These are phyloP conservation scores for Byssoonygena ceratinophila DNA, from an alignment of 2,329 filamentous ascomycete species.

Conservation along the genomic window DNA sequence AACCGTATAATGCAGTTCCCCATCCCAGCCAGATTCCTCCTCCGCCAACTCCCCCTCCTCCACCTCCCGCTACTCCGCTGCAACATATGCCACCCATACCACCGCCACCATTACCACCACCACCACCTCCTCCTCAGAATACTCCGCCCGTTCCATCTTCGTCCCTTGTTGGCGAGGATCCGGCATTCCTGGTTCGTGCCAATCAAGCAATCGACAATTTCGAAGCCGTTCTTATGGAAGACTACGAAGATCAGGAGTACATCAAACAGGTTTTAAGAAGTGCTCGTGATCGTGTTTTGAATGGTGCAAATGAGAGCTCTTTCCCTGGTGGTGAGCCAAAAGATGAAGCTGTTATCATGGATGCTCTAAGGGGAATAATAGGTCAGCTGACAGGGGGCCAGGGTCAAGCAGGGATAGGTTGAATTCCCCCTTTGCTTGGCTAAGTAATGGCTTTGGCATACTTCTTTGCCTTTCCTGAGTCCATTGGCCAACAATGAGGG, in stretches of 20 bases:
- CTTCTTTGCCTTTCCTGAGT: background rate
- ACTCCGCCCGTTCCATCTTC: constrained; percentile 9
- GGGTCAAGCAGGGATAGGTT: constrained; percentile 4
- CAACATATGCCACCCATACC: constrained; percentile 1
- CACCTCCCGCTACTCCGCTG: background rate
- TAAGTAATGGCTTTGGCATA: background rate
- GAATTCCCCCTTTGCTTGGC: background rate
- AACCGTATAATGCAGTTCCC: constrained; percentile 6
- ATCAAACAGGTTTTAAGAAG: constrained; percentile 37
- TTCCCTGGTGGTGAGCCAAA: constrained; percentile 37
- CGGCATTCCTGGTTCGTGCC: constrained; percentile 33
- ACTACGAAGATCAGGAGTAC: constrained; percentile 38
- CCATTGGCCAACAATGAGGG: background rate
- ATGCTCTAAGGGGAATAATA: constrained; percentile 32
- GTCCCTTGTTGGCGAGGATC: constrained; percentile 19
- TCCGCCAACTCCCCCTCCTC: background rate
- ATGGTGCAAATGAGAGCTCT: constrained; percentile 33
- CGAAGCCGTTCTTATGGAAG: constrained; percentile 36
- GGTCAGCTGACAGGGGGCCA: constrained; percentile 29
- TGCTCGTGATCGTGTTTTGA: constrained; percentile 33
- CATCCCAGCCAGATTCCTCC: constrained; percentile 6
- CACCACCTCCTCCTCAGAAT: constrained; percentile 21
- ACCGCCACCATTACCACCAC: constrained; percentile 23
- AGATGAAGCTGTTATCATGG: constrained; percentile 35
- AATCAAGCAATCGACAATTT: constrained; percentile 38